Conservation (phyloP, 441 rosid genomes). For the Pelargonium fulgidum region DNA sequence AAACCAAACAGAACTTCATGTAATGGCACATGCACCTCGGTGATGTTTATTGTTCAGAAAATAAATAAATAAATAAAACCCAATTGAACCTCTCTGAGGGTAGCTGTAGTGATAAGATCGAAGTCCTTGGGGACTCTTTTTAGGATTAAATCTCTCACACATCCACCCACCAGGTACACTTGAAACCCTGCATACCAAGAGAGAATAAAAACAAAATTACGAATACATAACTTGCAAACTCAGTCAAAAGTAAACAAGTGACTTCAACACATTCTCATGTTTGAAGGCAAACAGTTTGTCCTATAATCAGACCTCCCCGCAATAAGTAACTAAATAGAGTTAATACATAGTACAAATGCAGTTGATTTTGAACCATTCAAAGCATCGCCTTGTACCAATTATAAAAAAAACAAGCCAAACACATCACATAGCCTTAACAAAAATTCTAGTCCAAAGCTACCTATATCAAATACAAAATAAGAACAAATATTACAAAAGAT, state of each 20-base stretch:
- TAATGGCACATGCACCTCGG: conserved; percentile 4
- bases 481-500: neutral
- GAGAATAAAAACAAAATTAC: conserved; percentile 7
- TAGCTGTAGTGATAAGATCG: conserved; percentile 89
- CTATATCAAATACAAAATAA: too few species aligned
- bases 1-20: conserved; percentile 14
- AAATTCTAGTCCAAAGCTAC: too few species aligned
- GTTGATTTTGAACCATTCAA: neutral
- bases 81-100: conserved; percentile 53
- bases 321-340: too few species aligned
- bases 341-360: neutral
- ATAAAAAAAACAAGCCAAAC: neutral
- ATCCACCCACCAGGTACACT: conserved; percentile 91
- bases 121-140: conserved; percentile 77
- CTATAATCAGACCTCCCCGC: too few species aligned
- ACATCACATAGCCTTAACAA: neutral
- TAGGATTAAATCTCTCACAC: conserved; percentile 85
- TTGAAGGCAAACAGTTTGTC: too few species aligned
- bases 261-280: too few species aligned
- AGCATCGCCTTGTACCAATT: neutral
- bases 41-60: neutral
- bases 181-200: conserved; percentile 47
- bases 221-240: neutral
- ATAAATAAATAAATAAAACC: neutral
- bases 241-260: too few species aligned